Conservation (phyloP, 768 basidiomycete species). For the Naganishia onofrii region DNA sequence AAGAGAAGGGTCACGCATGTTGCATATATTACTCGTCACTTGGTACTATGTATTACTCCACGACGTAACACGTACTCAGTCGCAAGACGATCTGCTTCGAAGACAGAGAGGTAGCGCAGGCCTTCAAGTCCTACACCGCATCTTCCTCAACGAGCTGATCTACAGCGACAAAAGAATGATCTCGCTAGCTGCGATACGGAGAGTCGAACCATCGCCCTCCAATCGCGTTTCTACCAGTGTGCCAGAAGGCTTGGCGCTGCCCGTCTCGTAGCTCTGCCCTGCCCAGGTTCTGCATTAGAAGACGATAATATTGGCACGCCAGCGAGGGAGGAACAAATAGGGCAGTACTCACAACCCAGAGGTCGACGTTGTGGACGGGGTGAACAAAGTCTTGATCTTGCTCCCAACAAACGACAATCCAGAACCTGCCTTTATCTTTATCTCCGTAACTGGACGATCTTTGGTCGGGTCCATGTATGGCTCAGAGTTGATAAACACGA, state of each 20-base stretch:
- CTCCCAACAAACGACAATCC: not conserved
- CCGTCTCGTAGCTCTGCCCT: conserved; percentile 2
- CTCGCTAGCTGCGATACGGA: not conserved
- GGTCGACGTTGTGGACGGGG: not conserved
- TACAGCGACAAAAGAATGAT: not conserved
- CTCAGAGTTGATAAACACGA: not conserved
- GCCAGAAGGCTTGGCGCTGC: not conserved
- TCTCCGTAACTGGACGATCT: not conserved
- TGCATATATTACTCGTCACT: no score
- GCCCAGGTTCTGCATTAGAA: not conserved
- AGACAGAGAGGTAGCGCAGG: no score
- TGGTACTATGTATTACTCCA: no score
- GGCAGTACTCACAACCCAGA: not conserved
- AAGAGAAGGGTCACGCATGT: no score
- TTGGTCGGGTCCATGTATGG: not conserved
- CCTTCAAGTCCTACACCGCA: no score
- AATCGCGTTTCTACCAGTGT: not conserved
- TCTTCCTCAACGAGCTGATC: not conserved
- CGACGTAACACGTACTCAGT: no score
- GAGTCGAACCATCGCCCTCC: not conserved
- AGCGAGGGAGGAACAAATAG: not conserved
- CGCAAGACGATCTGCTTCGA: no score
- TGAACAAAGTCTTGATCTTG: not conserved
- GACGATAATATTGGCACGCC: not conserved
- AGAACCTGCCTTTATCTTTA: not conserved